Percentiles rank a stretch among this genome's conserved stretches.
Evolutionary conservation across 1,139 yeast genomes (phyloP).

Genomic region (Hanseniaspora gamundiae): DNA sequence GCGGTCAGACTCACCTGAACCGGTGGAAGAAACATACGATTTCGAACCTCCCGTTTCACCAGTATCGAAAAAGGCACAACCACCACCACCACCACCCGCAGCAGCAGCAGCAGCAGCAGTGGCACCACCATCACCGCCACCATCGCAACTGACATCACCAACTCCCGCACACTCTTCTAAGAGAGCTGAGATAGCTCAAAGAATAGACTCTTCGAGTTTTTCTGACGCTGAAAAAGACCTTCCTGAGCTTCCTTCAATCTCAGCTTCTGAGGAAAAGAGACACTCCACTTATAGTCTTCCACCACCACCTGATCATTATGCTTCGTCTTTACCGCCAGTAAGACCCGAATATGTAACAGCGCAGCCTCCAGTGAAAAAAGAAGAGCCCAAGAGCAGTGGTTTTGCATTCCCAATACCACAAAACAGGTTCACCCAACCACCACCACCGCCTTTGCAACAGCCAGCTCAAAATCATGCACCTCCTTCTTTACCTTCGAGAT

Average conservation of each 20-base stretch:
- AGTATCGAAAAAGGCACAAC: constrained; percentile 35
- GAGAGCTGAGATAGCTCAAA: constrained; percentile 2
- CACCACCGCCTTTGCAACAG: constrained; percentile 8
- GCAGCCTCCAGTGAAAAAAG: constrained; percentile 3
- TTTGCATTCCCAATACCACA: constrained; percentile 8
- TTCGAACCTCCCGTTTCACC: constrained; percentile 18
- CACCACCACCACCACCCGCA: constrained; percentile 35
- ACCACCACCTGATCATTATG: constrained; percentile 15
- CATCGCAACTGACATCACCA: constrained; percentile 6
- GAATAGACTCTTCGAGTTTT: background rate
- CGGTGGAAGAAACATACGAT: constrained; percentile 7
- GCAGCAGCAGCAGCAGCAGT: constrained; percentile 12
- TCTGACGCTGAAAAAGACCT: constrained; percentile 4
- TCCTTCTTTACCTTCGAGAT: constrained; percentile 13
- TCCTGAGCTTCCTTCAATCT: constrained; percentile 11
- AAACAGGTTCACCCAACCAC: constrained; percentile 10
- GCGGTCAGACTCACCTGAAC: background rate
- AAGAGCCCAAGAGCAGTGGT: constrained; percentile 2
- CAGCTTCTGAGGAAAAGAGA: constrained; percentile 10
- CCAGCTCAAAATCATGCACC: constrained; percentile 17
- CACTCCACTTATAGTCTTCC: constrained; percentile 13
- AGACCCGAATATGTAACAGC: constrained; percentile 7
- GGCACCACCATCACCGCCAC: constrained; percentile 9
- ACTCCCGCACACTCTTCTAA: too few species aligned
- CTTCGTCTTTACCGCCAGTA: constrained; percentile 13